Base-by-base conservation (phyloP, 305 asterid species). In the Vinca major region DNA sequence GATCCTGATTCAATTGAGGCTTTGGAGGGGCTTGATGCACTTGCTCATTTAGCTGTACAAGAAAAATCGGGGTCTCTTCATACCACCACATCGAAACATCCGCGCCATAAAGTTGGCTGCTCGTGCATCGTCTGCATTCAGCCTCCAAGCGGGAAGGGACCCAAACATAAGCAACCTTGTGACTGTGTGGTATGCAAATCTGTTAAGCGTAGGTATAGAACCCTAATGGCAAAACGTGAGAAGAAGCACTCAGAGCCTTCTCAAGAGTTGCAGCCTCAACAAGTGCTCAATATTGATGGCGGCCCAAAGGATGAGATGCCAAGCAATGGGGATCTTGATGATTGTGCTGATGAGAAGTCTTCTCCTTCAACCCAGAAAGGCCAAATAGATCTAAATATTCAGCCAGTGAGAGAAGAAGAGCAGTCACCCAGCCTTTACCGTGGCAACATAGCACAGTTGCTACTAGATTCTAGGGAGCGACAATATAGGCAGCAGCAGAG, bases 361-460 rank as follows among this genome's bases (percentile, higher is more conserved):
- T 78, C 73, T 43, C 68, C 70, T 43, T 80, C 89, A 10, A 83
- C 86, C 7, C 57, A 79, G 76, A 90, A 88, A 81, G 91, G 94
- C 63, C 86, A 80, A 68, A 85, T 93, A 53, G 99, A 93, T 81
- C 95, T 93, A 21, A 93, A 93, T 78, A 85, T 82, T 67, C 90
- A 87, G 85, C 99, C 97, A 5, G 95, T 87, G 58, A 83, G 86
- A 55, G 96, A 88, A 70, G 98, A 89, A 47, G 97, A 84, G 60
- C 56, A 68, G 53, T 81, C 87, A 12, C 88, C 87, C 44, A 63
- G 78, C 54, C 72, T 85, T 16, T 85, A 78, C 76, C 74, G 77
- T 11, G 81, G 80, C n/a, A 65, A 78, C 65, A 21, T 50, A 57
- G 69, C 76, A 62, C 68, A 48, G 61, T 37, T 73, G n/a, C 63